phyloP scores from a whole-genome alignment of 2,329 filamentous ascomycete species.

The Fusarium gaditjirri region DNA sequence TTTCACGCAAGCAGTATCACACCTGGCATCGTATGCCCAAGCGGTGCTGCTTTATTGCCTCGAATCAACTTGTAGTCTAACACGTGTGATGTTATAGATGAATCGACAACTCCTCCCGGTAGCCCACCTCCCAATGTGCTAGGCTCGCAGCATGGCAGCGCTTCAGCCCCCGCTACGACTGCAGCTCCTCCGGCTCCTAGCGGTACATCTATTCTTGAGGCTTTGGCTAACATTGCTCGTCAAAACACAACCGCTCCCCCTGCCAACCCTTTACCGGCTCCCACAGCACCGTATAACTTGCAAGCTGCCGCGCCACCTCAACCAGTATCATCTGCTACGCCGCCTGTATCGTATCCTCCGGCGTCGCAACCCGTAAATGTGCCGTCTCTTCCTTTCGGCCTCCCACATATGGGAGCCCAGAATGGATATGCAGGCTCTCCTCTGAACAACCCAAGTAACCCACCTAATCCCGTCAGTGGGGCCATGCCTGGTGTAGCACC shows the following conservation, averaged over 20 bases:
- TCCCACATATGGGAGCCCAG: slow-evolving; percentile 51
- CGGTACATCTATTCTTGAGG: slow-evolving; percentile 75
- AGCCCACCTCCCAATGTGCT: slow-evolving; percentile 63
- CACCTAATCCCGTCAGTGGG: slow-evolving; percentile 45
- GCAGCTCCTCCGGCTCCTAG: slow-evolving; percentile 54
- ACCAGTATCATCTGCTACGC: slow-evolving; percentile 47
- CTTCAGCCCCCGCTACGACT: slow-evolving; percentile 24
- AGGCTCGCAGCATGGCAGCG: slow-evolving; percentile 51
- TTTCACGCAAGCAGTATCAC: slow-evolving; percentile 6
- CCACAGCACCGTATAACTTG: slow-evolving; percentile 58
- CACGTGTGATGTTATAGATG: slow-evolving; percentile 59
- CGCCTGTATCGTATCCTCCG: slow-evolving; percentile 53
- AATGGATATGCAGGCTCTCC: slow-evolving; percentile 47
- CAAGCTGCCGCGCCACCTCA: slow-evolving; percentile 48
- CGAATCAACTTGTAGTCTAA: slow-evolving; percentile 51
- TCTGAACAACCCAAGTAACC: slow-evolving; percentile 44
- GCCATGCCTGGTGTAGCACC: slow-evolving; percentile 49
- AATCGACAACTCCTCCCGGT: slow-evolving; percentile 77
- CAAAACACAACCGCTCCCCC: slow-evolving; percentile 69
- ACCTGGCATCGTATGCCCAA: not conserved
- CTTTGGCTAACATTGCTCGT: slow-evolving; percentile 82
- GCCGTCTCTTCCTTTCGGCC: slow-evolving; percentile 57
- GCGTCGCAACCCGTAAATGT: slow-evolving; percentile 69
- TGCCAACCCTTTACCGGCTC: slow-evolving; percentile 51
- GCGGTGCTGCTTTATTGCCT: slow-evolving; percentile 1